These are phyloP conservation scores for Serendipita indica DNA, from an alignment of 768 basidiomycete species.

Conservation along the genomic window DNA sequence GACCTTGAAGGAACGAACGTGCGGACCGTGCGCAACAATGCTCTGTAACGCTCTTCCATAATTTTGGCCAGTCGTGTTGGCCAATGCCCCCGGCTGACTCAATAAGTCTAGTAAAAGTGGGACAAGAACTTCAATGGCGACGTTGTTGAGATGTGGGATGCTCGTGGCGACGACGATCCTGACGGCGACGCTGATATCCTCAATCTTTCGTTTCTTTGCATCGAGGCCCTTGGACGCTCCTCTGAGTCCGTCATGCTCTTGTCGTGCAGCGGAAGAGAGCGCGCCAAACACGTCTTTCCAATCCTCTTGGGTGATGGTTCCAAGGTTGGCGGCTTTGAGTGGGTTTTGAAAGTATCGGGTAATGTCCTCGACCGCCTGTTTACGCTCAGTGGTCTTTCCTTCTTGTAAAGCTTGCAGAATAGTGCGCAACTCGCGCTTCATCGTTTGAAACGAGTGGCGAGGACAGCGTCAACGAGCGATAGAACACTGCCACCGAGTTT, in stretches of 20 bases:
- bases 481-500: background rate
- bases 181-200: slow-evolving; percentile 6
- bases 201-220: background rate
- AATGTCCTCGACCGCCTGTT: background rate
- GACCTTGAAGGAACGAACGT: background rate
- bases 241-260: background rate
- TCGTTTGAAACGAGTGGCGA: background rate
- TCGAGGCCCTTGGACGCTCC: background rate
- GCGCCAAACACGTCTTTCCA: background rate
- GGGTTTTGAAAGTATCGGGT: background rate
- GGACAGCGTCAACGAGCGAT: background rate
- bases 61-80: background rate
- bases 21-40: background rate
- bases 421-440: background rate
- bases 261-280: background rate
- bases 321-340: background rate
- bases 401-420: background rate
- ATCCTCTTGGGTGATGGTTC: background rate
- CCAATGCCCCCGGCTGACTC: background rate
- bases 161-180: background rate
- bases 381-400: slow-evolving; percentile 1
- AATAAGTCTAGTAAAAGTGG: background rate
- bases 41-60: background rate
- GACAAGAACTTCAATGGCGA: background rate
- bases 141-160: background rate